These are phyloP conservation scores for Prunus padus DNA, from an alignment of 306 rosid genomes.

Conservation along the genomic window DNA sequence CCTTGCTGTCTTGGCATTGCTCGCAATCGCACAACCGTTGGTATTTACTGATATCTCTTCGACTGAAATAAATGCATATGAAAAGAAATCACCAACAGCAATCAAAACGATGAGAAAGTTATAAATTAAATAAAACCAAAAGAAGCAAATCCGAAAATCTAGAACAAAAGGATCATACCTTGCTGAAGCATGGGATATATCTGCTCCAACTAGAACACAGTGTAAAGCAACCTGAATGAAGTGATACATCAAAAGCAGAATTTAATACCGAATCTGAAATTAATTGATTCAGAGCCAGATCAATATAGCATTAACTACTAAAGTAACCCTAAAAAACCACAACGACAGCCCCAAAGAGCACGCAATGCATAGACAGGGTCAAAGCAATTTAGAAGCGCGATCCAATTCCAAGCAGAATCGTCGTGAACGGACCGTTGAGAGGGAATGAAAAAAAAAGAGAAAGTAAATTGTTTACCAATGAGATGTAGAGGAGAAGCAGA, in stretches of 20 bases:
- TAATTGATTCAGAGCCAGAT: background rate
- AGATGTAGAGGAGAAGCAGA: conserved; percentile 35
- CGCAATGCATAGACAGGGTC: background rate
- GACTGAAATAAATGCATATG: conserved; percentile 14
- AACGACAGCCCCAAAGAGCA: background rate
- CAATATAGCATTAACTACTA: background rate
- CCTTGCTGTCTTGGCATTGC: conserved; percentile 49
- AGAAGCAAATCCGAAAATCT: conserved; percentile 8
- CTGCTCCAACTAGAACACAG: conserved; percentile 24
- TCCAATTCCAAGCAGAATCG: background rate
- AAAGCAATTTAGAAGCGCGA: background rate
- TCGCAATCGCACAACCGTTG: conserved; percentile 39
- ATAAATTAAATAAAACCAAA: background rate
- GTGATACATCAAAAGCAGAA: conserved; percentile 21
- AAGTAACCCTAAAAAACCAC: conserved; percentile 15
- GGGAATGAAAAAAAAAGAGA: background rate
- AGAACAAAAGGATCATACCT: conserved; percentile 33
- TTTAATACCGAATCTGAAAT: conserved; percentile 10
- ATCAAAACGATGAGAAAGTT: conserved; percentile 1
- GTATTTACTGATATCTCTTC: conserved; percentile 24
- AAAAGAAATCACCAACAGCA: conserved; percentile 7
- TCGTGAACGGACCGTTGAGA: background rate
- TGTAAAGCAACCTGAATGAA: conserved; percentile 49
- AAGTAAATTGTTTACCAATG: conserved; percentile 29
- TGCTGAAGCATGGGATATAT: conserved; percentile 37